Conservation (phyloP, 768 basidiomycete genomes). For the Suillus americanus region DNA sequence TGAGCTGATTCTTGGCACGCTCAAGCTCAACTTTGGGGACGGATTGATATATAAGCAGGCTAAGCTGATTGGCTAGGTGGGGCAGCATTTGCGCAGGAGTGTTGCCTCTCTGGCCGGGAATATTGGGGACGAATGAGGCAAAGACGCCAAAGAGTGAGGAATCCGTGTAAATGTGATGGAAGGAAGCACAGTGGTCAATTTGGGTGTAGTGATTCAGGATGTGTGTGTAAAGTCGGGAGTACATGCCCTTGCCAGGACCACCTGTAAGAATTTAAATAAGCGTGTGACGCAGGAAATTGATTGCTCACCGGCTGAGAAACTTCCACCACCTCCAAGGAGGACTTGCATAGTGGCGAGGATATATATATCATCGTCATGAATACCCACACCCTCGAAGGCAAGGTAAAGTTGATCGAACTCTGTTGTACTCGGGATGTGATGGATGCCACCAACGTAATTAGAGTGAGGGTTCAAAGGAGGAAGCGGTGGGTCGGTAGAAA, state of each 20-base stretch:
- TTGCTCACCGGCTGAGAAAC: slow-evolving; percentile 83
- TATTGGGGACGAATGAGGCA: slow-evolving; percentile 75
- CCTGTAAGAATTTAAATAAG: slow-evolving; percentile 41
- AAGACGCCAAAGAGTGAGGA: slow-evolving; percentile 91
- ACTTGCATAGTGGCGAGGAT: slow-evolving; percentile 93
- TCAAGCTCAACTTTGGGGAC: slow-evolving; percentile 69
- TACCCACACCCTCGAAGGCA: slow-evolving; percentile 87
- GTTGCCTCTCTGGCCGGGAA: slow-evolving; percentile 56
- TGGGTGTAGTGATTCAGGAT: slow-evolving; percentile 93
- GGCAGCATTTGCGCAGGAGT: slow-evolving; percentile 73
- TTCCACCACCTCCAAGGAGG: slow-evolving; percentile 91
- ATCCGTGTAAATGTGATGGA: slow-evolving; percentile 97
- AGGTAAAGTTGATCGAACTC: slow-evolving; percentile 95
- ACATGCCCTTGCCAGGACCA: slow-evolving; percentile 99
- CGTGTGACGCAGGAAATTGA: background rate
- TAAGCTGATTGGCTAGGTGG: slow-evolving; percentile 86
- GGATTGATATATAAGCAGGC: slow-evolving; percentile 70
- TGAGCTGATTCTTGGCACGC: slow-evolving; percentile 94
- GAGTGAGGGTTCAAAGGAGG: slow-evolving; percentile 32
- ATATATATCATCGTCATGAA: slow-evolving; percentile 91
- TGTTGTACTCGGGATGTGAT: slow-evolving; percentile 59
- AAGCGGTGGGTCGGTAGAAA: slow-evolving; percentile 10
- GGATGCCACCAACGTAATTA: slow-evolving; percentile 84
- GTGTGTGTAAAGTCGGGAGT: slow-evolving; percentile 92
- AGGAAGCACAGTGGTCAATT: slow-evolving; percentile 92